phyloP scores from a whole-genome alignment of 2,329 filamentous ascomycete genomes.

The Scopulariopsis brevicaulis region DNA sequence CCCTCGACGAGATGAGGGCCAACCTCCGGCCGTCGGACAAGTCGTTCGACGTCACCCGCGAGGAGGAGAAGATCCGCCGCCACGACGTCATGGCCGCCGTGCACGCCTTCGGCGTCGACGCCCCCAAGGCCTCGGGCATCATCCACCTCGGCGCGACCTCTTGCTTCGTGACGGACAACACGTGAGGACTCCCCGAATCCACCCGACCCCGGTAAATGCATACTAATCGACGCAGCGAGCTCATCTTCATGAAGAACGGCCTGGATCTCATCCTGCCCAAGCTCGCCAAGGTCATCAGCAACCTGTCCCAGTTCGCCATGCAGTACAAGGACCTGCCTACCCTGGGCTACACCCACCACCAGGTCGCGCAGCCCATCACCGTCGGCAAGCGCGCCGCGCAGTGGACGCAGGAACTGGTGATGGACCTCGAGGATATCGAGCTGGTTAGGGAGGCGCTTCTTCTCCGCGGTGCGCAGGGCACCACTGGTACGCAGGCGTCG shows the following conservation, averaged over 20 bases:
- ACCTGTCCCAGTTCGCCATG: slow-evolving; percentile 60
- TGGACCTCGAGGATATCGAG: slow-evolving; percentile 68
- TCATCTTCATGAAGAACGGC: slow-evolving; percentile 47
- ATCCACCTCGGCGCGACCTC: slow-evolving; percentile 43
- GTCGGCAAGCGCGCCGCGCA: slow-evolving; percentile 59
- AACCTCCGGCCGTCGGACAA: slow-evolving; percentile 65
- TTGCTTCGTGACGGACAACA: slow-evolving; percentile 60
- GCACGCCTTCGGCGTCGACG: slow-evolving; percentile 61
- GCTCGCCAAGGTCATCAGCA: slow-evolving; percentile 65
- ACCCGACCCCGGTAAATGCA: background rate
- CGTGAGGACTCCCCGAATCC: slow-evolving; percentile 13
- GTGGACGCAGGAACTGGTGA: slow-evolving; percentile 53
- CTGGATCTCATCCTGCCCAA: slow-evolving; percentile 53
- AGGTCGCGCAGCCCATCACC: slow-evolving; percentile 37
- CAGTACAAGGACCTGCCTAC: slow-evolving; percentile 50
- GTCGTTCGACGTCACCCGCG: slow-evolving; percentile 62
- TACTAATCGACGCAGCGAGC: slow-evolving; percentile 27
- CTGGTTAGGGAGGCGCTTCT: slow-evolving; percentile 53
- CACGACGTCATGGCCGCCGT: slow-evolving; percentile 23
- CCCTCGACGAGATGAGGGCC: slow-evolving; percentile 65
- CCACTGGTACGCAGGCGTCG: slow-evolving; percentile 63
- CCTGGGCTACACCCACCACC: slow-evolving; percentile 66
- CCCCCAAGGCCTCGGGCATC: slow-evolving; percentile 68
- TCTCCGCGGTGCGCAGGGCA: slow-evolving; percentile 57
- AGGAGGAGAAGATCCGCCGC: slow-evolving; percentile 64